Base-by-base conservation (phyloP, 2,329 filamentous ascomycete genomes). In the Penicillium sp. region DNA sequence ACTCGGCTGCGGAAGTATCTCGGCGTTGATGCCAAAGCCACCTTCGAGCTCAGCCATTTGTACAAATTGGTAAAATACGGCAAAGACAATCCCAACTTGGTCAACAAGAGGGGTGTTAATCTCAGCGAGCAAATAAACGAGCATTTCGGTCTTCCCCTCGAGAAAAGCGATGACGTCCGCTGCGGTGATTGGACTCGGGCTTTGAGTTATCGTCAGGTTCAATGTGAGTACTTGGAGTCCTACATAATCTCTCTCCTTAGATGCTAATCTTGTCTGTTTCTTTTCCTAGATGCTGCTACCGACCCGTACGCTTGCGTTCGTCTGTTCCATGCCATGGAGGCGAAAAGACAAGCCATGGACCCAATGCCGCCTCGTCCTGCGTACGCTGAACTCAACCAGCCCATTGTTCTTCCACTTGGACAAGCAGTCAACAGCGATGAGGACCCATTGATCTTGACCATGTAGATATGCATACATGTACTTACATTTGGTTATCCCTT, bases 21-120 rank as follows among this genome's bases (percentile, higher is more conserved):
- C 3, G 78, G 75, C 0, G 80, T 96, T 26, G 70, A 88, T 0
- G 78, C 86, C 1, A 81, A 78, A 48, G 89, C 89, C 0, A 76
- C 90, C 4, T 84, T 96, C 58, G 92, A 97, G 74, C 80, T 96
- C 8, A 93, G 89, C 69, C 89, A 96, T 68, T 75, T 96, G 24
- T 88, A 92, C 73, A 89, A 85, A 62, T 76, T 96, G 11, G 83
- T 96, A 60, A 91, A 86, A 58, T 87, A 85, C 68, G 85, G 83
- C 0, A 73, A 77, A 52, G 76, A 77, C 6, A 75, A 84, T 37
- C 80, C 78, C 5, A 70, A 78, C 3, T 70, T 81, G 16, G 84
- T 93, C 67, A 89, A 90, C 71, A 89, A 85, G 67, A 80, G 71
- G 49, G 74, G 85, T 6, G 86, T 93, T 10, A 79, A 82, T 2